A percentile compares a stretch with the other conserved stretches of the same genome.
Evolutionary conservation across 257 asterid genomes (phyloP).

Genomic region (Fraxinus quadrangulata): DNA sequence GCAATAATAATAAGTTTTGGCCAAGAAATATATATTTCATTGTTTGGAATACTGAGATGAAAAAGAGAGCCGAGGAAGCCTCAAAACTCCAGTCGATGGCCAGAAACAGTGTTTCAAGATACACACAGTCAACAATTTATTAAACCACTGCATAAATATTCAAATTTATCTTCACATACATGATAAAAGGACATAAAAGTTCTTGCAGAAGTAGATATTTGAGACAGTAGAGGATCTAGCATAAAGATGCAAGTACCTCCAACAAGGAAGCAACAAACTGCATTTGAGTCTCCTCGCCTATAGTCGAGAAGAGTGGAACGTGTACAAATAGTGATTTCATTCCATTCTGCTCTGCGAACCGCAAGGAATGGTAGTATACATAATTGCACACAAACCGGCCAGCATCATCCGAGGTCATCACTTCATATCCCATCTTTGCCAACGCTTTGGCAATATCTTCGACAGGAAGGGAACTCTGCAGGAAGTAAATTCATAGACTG

Average conservation of each 20-base stretch:
- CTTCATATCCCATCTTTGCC: conserved; percentile 87
- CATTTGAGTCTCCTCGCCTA: conserved; percentile 68
- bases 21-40: not conserved
- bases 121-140: conserved; percentile 20
- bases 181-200: conserved; percentile 6
- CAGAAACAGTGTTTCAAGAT: not conserved
- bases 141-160: conserved; percentile 18
- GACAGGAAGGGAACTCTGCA: conserved; percentile 70
- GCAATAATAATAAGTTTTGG: not conserved
- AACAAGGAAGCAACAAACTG: conserved; percentile 55
- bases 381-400: conserved; percentile 67
- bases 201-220: not conserved
- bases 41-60: not conserved
- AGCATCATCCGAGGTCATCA: conserved; percentile 65
- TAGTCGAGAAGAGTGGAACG: conserved; percentile 62
- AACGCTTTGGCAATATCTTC: conserved; percentile 64
- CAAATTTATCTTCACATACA: conserved; percentile 23
- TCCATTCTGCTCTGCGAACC: conserved; percentile 59
- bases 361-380: conserved; percentile 61
- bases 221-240: conserved; percentile 21
- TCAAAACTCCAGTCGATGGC: not conserved
- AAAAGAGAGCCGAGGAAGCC: not conserved
- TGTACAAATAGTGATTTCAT: conserved; percentile 56
- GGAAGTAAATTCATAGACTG: conserved; percentile 1
- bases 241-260: conserved; percentile 47